Evolutionary conservation across 2,329 filamentous ascomycete genomes (phyloP).

Genomic region (Herpomyces periplanetae): DNA sequence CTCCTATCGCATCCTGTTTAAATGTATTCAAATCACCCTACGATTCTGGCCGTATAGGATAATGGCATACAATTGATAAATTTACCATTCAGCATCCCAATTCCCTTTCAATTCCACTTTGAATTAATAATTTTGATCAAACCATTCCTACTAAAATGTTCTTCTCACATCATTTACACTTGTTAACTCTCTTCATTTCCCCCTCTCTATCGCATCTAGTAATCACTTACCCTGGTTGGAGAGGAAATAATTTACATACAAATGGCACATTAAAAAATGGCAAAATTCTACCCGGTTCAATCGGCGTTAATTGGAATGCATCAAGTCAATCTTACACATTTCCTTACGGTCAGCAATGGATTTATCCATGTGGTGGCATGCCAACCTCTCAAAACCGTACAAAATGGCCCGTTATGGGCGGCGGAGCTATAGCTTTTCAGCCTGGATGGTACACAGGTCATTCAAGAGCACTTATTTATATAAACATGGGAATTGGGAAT

Average conservation of each 20-base stretch:
- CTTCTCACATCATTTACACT: no score
- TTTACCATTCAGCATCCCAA: no score
- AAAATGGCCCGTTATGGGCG: conserved; percentile 51
- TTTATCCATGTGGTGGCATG: conserved; percentile 81
- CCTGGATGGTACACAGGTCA: conserved; percentile 91
- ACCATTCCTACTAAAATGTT: no score
- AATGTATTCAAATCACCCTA: no score
- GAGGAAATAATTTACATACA: conserved; percentile 47
- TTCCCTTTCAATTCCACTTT: no score
- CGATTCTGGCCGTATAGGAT: no score
- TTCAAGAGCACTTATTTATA: conserved; percentile 35
- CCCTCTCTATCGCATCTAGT: no score
- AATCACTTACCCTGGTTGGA: conserved; percentile 48
- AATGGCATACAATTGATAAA: no score
- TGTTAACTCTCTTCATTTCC: no score
- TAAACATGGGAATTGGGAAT: conserved; percentile 59
- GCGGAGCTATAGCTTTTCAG: conserved; percentile 60
- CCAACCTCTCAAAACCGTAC: conserved; percentile 39
- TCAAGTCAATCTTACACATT: conserved; percentile 13
- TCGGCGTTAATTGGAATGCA: conserved; percentile 11
- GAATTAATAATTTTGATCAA: no score
- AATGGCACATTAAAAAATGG: conserved; percentile 17
- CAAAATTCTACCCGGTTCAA: conserved; percentile 7
- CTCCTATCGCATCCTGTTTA: no score
- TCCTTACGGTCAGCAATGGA: conserved; percentile 78